Percentiles rank a stretch among this genome's conserved stretches.
phyloP scores from a whole-genome alignment of 192 early-diverging fungal genomes.

The Geranomyces variabilis region DNA sequence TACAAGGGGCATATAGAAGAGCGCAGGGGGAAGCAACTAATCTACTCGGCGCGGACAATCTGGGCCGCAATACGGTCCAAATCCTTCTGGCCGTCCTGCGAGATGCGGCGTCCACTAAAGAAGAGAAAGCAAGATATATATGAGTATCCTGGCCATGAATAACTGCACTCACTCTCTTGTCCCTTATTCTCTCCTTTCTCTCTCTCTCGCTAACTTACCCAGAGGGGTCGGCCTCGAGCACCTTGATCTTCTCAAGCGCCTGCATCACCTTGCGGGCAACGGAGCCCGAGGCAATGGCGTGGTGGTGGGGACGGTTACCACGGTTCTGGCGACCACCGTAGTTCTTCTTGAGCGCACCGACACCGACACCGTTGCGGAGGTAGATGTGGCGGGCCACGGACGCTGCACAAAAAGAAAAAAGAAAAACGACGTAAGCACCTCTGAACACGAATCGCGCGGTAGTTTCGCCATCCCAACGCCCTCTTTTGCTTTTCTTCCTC shows the following conservation, averaged over 20 bases:
- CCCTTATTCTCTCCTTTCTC: too few species aligned
- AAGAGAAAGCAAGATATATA: constrained; percentile 3
- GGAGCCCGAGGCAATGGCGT: constrained; percentile 84
- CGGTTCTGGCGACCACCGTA: constrained; percentile 93
- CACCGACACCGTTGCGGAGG: constrained; percentile 90
- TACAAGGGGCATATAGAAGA: too few species aligned
- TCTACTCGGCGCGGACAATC: constrained; percentile 45
- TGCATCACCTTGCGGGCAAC: constrained; percentile 95
- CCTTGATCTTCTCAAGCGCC: constrained; percentile 97
- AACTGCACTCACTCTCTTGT: too few species aligned
- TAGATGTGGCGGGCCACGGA: constrained; percentile 93
- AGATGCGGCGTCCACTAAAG: constrained; percentile 88
- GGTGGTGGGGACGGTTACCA: constrained; percentile 92
- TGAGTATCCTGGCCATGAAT: constrained; percentile 15
- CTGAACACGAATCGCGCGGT: too few species aligned
- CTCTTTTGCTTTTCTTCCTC: too few species aligned
- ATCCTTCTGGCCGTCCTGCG: constrained; percentile 96
- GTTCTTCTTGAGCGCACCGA: constrained; percentile 92
- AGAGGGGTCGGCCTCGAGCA: constrained; percentile 89
- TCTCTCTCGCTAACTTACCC: constrained; percentile 48
- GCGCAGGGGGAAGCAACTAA: neutral
- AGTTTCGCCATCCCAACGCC: too few species aligned
- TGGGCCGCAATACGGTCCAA: constrained; percentile 93
- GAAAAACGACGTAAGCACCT: neutral
- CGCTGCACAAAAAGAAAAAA: constrained; percentile 10